These are phyloP conservation scores for Linum lewisii DNA, from an alignment of 345 rosid genomes.

Conservation along the genomic window DNA sequence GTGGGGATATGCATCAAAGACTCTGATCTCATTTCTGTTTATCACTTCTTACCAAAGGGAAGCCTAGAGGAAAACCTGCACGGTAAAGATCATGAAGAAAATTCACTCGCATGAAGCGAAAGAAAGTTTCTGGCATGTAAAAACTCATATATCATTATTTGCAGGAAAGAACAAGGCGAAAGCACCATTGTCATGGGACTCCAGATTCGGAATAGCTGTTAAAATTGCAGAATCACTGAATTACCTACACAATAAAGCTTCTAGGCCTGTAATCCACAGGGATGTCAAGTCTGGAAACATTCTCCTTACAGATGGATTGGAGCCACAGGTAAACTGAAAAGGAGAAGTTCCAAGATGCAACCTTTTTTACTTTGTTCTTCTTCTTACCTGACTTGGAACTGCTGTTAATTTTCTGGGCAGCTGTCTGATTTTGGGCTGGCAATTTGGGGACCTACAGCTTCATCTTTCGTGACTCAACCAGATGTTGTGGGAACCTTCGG, in stretches of 20 bases:
- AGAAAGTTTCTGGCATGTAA: too few relatives aligned
- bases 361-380: neutral
- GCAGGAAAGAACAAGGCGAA: conserved; percentile 26
- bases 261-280: conserved; percentile 75
- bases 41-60: conserved; percentile 55
- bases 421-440: conserved; percentile 90
- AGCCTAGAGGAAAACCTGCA: conserved; percentile 75
- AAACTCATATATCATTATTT: too few relatives aligned
- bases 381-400: neutral
- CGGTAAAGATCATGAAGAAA: conserved; percentile 29
- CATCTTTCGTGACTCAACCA: conserved; percentile 42
- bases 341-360: neutral
- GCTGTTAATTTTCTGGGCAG: conserved; percentile 24
- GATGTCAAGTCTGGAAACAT: conserved; percentile 90
- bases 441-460: conserved; percentile 64
- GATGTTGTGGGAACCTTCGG: conserved; percentile 94
- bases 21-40: conserved; percentile 52
- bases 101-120: too few relatives aligned
- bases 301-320: conserved; percentile 61
- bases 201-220: conserved; percentile 47
- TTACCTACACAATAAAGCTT: conserved; percentile 55
- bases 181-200: conserved; percentile 50
- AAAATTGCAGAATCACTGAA: conserved; percentile 67
- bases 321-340: conserved; percentile 50
- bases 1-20: conserved; percentile 53